phyloP scores from a whole-genome alignment of 371 early-diverging fungal species.

The Rhizopus arrhizus region DNA sequence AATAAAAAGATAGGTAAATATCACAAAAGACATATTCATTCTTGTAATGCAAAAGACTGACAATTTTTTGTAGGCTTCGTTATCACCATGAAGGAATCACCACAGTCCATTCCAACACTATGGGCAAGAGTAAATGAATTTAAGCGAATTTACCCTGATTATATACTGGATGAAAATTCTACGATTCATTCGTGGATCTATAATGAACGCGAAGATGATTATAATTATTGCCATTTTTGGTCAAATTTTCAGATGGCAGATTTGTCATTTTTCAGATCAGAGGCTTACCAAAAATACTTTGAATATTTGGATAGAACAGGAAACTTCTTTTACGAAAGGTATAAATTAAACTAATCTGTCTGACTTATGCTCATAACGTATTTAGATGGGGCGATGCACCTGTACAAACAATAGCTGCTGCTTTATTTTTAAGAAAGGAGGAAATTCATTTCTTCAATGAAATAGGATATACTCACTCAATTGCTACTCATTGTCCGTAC shows the following conservation, averaged over 20 bases:
- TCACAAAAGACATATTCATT: neutral
- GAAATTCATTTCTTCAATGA: constrained; percentile 90
- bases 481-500: constrained; percentile 48
- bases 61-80: constrained; percentile 50
- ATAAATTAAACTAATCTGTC: neutral
- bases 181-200: constrained; percentile 40
- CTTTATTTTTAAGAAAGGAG: constrained; percentile 72
- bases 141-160: constrained; percentile 39
- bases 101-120: constrained; percentile 78
- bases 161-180: constrained; percentile 16
- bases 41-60: neutral
- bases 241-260: constrained; percentile 66
- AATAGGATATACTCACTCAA: constrained; percentile 77
- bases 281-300: constrained; percentile 78
- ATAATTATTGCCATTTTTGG: constrained; percentile 84
- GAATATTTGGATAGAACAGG: constrained; percentile 78
- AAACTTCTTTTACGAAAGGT: constrained; percentile 95
- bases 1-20: constrained; percentile 74
- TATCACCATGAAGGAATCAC: constrained; percentile 76
- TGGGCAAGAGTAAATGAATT: constrained; percentile 72
- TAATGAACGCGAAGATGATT: constrained; percentile 25
- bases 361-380: constrained; percentile 25
- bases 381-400: constrained; percentile 63
- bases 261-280: constrained; percentile 74
- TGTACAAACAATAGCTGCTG: constrained; percentile 85